phyloP scores from a whole-genome alignment of 2,329 filamentous ascomycete species.

The Aspergillus udagawae region DNA sequence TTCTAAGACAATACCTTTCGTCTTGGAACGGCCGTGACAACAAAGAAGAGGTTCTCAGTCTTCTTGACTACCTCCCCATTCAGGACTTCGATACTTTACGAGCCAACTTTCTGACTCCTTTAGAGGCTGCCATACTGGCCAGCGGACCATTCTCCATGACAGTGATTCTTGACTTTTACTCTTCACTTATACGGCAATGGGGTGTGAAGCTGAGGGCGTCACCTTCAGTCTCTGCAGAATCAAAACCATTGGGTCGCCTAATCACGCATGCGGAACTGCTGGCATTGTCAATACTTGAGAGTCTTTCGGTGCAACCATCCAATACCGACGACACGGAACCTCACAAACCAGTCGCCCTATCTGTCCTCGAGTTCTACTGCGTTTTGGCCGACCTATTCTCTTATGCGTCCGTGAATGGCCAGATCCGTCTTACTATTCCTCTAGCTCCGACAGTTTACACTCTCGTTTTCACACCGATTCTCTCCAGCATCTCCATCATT shows the following conservation, averaged over 20 bases:
- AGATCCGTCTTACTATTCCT: conserved; percentile 65
- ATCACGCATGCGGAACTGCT: conserved; percentile 52
- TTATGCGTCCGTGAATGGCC: conserved; percentile 47
- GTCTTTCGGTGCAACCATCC: conserved; percentile 33
- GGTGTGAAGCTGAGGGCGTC: conserved; percentile 31
- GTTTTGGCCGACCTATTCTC: conserved; percentile 55
- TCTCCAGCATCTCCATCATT: conserved; percentile 63
- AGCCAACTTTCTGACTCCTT: conserved; percentile 31
- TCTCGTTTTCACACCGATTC: conserved; percentile 63
- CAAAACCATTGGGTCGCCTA: conserved; percentile 37
- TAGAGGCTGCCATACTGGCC: conserved; percentile 40
- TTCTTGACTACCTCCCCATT: conserved; percentile 32
- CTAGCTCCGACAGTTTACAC: conserved; percentile 65
- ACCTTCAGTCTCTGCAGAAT: conserved; percentile 24
- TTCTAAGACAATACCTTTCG: conserved; percentile 50
- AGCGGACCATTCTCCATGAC: conserved; percentile 49
- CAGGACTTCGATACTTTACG: conserved; percentile 32
- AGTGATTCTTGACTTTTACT: conserved; percentile 64
- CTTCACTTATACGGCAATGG: conserved; percentile 58
- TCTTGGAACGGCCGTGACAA: conserved; percentile 61
- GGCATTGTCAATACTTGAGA: conserved; percentile 57
- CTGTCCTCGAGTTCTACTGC: conserved; percentile 67
- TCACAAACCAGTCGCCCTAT: conserved; percentile 41
- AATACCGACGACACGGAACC: conserved; percentile 3
- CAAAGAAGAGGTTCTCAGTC: conserved; percentile 37